Evolutionary conservation across 2,329 filamentous ascomycete genomes (phyloP), one percentile per base, ranked within the genome.

Genomic region (Phialophora verrucosa): DNA sequence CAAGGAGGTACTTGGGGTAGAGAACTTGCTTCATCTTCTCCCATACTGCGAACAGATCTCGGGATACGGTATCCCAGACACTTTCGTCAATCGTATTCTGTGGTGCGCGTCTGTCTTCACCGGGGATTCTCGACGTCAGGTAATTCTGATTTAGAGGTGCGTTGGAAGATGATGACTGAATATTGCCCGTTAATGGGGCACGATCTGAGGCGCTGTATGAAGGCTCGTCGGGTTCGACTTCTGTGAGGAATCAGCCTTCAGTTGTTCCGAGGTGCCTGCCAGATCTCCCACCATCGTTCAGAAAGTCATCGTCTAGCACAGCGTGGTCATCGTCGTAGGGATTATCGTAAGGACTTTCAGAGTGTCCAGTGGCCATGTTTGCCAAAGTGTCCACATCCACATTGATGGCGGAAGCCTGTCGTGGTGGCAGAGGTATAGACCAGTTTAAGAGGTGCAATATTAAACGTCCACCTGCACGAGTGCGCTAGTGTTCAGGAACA

Each of bases 11-110:
- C 76, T 93, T 93, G 20, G 95, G 95, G 80, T 92, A 99, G 67
- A 99, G 87, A 47, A 99, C 95, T 83, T 97, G 94, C 78, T 91
- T 90, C 89, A 99, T 92, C 85, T 99, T 99, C 81, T 92, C 91
- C 94, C 95, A 98, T 42, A 98, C 92, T 29, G 93, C 95, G 7
- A 94, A 81, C 71, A 99, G 82, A 78, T 99, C 95, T 72, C 95
- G 90, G 60, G 91, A 92, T 67, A 99, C 83, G n/a, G 95, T 99
- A 51, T 94, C 92, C 95, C 95, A 99, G 49, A 99, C 95, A 1
- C 89, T 90, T 81, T 99, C 95, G 79, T 99, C 95, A 78, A 99
- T 96, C 54, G 95, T 99, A 81, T 96, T 96, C 71, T 90, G 88
- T 7, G 93, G 87, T 17, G 95, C 93, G 70, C 90, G 87, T 62